Conservation (phyloP, 2,329 filamentous ascomycete species). For the Diaporthe citri region DNA sequence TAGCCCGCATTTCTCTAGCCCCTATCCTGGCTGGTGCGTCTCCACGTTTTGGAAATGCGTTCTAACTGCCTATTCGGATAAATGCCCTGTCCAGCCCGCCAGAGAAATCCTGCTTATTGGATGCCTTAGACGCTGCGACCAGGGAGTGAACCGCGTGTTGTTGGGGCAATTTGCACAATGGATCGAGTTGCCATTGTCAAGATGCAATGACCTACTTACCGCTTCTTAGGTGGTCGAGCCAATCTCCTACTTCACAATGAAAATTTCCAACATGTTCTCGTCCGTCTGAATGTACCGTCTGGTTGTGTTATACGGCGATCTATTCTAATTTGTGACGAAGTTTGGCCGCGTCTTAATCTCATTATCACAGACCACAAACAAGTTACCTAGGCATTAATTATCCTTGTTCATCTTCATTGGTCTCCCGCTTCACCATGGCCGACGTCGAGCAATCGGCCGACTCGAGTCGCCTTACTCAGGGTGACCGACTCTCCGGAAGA, state of each 20-base stretch:
- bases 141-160: neutral
- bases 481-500: neutral
- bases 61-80: slow-evolving; percentile 7
- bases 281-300: neutral
- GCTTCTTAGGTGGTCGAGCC: neutral
- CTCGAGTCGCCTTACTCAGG: too few relatives aligned
- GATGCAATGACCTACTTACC: neutral
- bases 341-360: neutral
- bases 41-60: slow-evolving; percentile 13
- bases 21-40: neutral
- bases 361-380: neutral
- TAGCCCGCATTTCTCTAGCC: neutral
- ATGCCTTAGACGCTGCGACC: neutral
- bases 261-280: neutral
- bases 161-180: neutral
- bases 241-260: neutral
- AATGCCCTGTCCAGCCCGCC: neutral
- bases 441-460: neutral
- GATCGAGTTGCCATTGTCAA: neutral
- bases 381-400: neutral
- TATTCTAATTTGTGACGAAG: neutral
- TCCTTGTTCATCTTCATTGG: neutral
- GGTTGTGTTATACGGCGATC: neutral
- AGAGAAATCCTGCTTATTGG: neutral
- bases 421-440: neutral